These are phyloP conservation scores for Diaporthe nobilis DNA, from an alignment of 2,329 filamentous ascomycete species.

Conservation along the genomic window DNA sequence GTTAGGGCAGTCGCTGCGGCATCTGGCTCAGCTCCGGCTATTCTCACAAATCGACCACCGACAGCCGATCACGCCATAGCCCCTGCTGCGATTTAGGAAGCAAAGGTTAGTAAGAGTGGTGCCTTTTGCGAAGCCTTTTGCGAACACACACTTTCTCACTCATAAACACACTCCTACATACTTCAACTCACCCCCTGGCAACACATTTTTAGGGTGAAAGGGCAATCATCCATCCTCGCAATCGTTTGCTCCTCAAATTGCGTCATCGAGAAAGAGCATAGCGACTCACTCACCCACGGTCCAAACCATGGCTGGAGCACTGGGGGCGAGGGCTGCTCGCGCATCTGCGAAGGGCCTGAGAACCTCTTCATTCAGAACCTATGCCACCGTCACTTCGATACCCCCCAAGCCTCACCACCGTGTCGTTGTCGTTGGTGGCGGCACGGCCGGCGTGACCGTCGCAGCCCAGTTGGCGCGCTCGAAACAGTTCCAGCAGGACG, in stretches of 20 bases:
- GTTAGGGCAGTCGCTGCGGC: background rate
- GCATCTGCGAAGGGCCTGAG: slow-evolving; percentile 29
- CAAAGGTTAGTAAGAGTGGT: background rate
- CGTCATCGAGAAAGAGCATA: background rate
- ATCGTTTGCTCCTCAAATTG: background rate
- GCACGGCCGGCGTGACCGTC: slow-evolving; percentile 44
- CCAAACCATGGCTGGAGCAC: slow-evolving; percentile 28
- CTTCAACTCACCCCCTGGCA: background rate
- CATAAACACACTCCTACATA: background rate
- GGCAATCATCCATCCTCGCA: rapidly evolving
- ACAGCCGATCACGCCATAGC: slow-evolving; percentile 36
- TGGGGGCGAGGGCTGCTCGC: slow-evolving; percentile 35
- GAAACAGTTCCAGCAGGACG: slow-evolving; percentile 48
- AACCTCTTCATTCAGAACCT: slow-evolving; percentile 33
- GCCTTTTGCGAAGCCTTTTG: background rate
- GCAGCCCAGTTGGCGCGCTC: slow-evolving; percentile 44
- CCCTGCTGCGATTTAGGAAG: slow-evolving; percentile 21
- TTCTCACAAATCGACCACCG: background rate
- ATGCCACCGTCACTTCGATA: slow-evolving; percentile 41
- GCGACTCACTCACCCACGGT: background rate
- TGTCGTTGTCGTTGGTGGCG: slow-evolving; percentile 45
- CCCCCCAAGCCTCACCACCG: slow-evolving; percentile 44
- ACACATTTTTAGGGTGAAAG: background rate
- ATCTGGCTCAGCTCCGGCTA: background rate
- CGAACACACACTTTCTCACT: background rate